phyloP scores from a whole-genome alignment of 1,284 basidiomycete species.

The Cutaneotrichosporon dermatis region DNA sequence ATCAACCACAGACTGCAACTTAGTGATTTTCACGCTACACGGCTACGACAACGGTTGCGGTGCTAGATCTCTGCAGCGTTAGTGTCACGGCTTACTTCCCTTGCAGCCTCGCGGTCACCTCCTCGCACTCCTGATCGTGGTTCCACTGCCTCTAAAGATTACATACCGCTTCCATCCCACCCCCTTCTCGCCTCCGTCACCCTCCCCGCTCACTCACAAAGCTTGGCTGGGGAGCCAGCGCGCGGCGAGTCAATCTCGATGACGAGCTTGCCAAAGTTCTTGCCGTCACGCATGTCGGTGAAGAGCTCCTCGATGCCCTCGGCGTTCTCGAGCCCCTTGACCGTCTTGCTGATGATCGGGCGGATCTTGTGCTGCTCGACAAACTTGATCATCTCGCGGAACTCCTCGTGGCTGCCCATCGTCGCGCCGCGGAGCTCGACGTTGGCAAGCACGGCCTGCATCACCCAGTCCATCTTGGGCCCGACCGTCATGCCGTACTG shows the following conservation, averaged over 20 bases:
- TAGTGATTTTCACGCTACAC: no score
- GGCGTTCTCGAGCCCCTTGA: constrained; percentile 12
- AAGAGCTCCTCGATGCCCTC: constrained; percentile 13
- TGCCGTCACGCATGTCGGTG: constrained; percentile 12
- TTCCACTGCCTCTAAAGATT: no score
- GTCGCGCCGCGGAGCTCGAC: constrained; percentile 17
- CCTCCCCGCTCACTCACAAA: background rate
- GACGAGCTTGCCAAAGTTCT: constrained; percentile 21
- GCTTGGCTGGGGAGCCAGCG: constrained; percentile 7
- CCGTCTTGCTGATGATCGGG: constrained; percentile 9
- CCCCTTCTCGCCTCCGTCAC: no score
- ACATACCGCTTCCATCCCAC: no score
- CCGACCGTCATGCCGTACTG: constrained; percentile 22
- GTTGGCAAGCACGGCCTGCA: constrained; percentile 20
- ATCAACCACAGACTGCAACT: no score
- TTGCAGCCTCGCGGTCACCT: no score
- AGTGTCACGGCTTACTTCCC: no score
- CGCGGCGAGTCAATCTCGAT: constrained; percentile 14
- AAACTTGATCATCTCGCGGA: constrained; percentile 17
- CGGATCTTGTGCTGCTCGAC: constrained; percentile 14
- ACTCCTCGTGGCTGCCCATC: constrained; percentile 19
- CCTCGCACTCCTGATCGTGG: no score
- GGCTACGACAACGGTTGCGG: no score
- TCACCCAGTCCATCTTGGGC: constrained; percentile 21
- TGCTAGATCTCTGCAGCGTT: no score